These are phyloP conservation scores for Borealophlyctis nickersoniae DNA, from an alignment of 192 early-diverging fungal genomes.

Conservation along the genomic window DNA sequence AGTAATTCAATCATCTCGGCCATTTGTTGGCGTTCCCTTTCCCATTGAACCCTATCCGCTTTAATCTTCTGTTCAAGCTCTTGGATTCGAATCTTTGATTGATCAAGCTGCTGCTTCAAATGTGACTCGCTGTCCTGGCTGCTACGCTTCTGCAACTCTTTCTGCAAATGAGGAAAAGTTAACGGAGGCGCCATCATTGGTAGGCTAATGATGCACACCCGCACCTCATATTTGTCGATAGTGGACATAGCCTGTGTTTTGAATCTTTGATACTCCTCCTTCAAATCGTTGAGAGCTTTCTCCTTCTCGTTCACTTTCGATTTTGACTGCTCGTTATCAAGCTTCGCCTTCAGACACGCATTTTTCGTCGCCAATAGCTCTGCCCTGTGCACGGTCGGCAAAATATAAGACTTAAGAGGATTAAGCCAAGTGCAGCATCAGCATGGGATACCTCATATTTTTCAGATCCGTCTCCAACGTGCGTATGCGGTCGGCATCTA, in stretches of 20 bases:
- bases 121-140: background rate
- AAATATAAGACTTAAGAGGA: too few species aligned
- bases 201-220: too few species aligned
- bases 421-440: background rate
- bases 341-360: conserved; percentile 23
- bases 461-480: background rate
- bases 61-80: conserved; percentile 7
- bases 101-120: background rate
- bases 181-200: background rate
- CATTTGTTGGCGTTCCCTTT: conserved; percentile 1
- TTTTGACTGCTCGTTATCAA: conserved; percentile 18
- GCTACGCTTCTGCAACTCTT: background rate
- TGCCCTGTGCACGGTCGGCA: background rate
- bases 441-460: background rate
- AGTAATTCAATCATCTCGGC: conserved; percentile 4
- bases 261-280: background rate
- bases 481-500: background rate
- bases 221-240: conserved; percentile 5
- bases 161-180: background rate
- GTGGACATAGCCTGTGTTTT: background rate
- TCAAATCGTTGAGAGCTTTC: background rate
- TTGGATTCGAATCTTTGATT: background rate
- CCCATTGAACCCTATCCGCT: conserved; percentile 3
- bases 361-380: conserved; percentile 21
- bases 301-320: conserved; percentile 6